Evolutionary conservation across 371 early-diverging fungal species (phyloP).

Genomic region (Rhizomucor pusillus): DNA sequence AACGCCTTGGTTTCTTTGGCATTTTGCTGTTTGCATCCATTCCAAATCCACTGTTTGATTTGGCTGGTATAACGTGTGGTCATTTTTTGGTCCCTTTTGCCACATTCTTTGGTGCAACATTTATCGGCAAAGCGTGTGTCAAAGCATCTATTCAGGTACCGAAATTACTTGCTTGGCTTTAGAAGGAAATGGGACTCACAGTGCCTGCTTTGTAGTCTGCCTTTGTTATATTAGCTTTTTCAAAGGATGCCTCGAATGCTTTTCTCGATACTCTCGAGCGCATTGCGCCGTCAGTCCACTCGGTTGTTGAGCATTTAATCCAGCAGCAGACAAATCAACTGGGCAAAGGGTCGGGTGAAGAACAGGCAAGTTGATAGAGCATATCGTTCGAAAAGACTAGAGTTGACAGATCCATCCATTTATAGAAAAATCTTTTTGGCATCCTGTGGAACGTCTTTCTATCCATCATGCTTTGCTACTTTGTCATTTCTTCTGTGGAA

Average conservation of each 20-base stretch:
- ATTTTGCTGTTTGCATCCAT: slow-evolving; percentile 91
- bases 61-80: slow-evolving; percentile 93
- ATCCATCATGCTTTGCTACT: slow-evolving; percentile 79
- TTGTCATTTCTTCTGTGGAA: slow-evolving; percentile 78
- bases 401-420: slow-evolving; percentile 5
- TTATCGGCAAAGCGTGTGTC: slow-evolving; percentile 87
- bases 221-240: slow-evolving; percentile 25
- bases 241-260: slow-evolving; percentile 16
- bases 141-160: slow-evolving; percentile 80
- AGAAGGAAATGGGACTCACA: too few relatives aligned
- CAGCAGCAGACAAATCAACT: slow-evolving; percentile 30
- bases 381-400: slow-evolving; percentile 1
- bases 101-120: slow-evolving; percentile 92
- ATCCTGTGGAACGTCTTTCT: slow-evolving; percentile 74
- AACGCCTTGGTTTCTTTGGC: slow-evolving; percentile 80
- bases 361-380: slow-evolving; percentile 18
- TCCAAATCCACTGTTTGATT: slow-evolving; percentile 94
- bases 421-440: slow-evolving; percentile 43
- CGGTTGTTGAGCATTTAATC: slow-evolving; percentile 24
- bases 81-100: slow-evolving; percentile 84
- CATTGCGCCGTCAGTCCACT: slow-evolving; percentile 22
- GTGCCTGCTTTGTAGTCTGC: slow-evolving; percentile 8
- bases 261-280: slow-evolving; percentile 13
- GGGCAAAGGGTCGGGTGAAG: slow-evolving; percentile 12
- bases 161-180: too few relatives aligned